Base-by-base conservation (phyloP, 768 basidiomycete genomes). In the Boletus bicolor region DNA sequence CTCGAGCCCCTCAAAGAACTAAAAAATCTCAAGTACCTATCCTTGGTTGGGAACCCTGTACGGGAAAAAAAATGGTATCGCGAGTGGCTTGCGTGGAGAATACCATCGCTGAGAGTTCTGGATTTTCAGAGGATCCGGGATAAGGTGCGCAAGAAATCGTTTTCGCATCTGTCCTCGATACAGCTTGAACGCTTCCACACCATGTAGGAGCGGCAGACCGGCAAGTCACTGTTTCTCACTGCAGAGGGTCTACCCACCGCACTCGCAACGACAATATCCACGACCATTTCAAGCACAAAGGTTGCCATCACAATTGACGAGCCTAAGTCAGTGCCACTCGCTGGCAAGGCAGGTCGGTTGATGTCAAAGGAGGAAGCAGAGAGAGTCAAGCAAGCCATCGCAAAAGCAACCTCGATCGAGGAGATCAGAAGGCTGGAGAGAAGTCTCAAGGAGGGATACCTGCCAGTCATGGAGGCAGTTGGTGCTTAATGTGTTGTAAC, bases 101-200 rank as follows among this genome's bases (percentile, higher is more conserved):
- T 93, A 79, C 85, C 87, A 72, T 81, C 82, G 69, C 81, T 96
- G 69, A 86, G 93, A 81, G 89, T 93, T 76, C 80, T 96, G 69
- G 93, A 96, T 82, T 96, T 91, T 76, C 89, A 93, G 81, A 85
- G 93, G 75, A 90, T 96, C 67, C 86, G 89, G 71, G 92, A 94
- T 73, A 93, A 93, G 85, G 93, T 93, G 77, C 79, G 86, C 76
- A 73, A 71, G 75, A 71, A 72, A 66, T 68, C 51, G 43, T 54
- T 58, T 57, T 62, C 55, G 51, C 47, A 51, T 49, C 58, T 39
- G 32, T 52, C 53, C 55, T 55, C 54, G 57, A 63, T 63, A 51
- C 61, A 63, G 59, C 57, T 67, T 58, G 72, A 72, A 66, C 46
- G 61, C 60, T 60, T 60, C 51, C 58, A 54, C 56, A 51, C 59